Percentiles rank a stretch among this genome's conserved stretches.
Evolutionary conservation across 306 rosid genomes (phyloP).

Genomic region (Vigna unguiculata): DNA sequence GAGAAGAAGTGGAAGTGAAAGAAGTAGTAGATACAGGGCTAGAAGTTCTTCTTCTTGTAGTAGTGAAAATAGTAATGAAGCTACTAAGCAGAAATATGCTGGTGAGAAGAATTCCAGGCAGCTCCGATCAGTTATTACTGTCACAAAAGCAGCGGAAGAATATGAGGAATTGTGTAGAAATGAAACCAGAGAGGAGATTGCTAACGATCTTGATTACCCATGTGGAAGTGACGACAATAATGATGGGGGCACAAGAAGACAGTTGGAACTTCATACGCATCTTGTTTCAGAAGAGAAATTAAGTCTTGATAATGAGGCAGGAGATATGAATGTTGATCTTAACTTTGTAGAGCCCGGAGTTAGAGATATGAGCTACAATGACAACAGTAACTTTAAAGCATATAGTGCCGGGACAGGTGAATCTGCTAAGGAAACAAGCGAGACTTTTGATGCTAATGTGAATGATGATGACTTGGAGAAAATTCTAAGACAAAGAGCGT

Average conservation of each 20-base stretch:
- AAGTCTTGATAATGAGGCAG: slow-evolving; percentile 51
- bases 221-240: slow-evolving; percentile 75
- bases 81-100: slow-evolving; percentile 48
- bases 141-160: slow-evolving; percentile 53
- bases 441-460: slow-evolving; percentile 49
- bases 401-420: slow-evolving; percentile 46
- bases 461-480: slow-evolving; percentile 68
- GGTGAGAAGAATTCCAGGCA: slow-evolving; percentile 54
- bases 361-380: slow-evolving; percentile 29
- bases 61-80: slow-evolving; percentile 52
- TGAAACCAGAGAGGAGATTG: slow-evolving; percentile 67
- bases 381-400: slow-evolving; percentile 40
- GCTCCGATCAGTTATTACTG: slow-evolving; percentile 71
- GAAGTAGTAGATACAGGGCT: slow-evolving; percentile 61
- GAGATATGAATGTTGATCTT: slow-evolving; percentile 46
- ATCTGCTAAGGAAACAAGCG: slow-evolving; percentile 45
- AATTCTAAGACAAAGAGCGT: slow-evolving; percentile 77
- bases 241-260: slow-evolving; percentile 62
- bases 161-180: slow-evolving; percentile 46
- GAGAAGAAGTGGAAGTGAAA: slow-evolving; percentile 48
- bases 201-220: slow-evolving; percentile 72
- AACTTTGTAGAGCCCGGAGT: slow-evolving; percentile 33
- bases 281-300: slow-evolving; percentile 47
- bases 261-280: slow-evolving; percentile 47
- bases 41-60: slow-evolving; percentile 67